Evolutionary conservation across 2,329 filamentous ascomycete genomes (phyloP), one percentile per base, ranked within the genome.

Genomic region (Paecilomyces fulvus): DNA sequence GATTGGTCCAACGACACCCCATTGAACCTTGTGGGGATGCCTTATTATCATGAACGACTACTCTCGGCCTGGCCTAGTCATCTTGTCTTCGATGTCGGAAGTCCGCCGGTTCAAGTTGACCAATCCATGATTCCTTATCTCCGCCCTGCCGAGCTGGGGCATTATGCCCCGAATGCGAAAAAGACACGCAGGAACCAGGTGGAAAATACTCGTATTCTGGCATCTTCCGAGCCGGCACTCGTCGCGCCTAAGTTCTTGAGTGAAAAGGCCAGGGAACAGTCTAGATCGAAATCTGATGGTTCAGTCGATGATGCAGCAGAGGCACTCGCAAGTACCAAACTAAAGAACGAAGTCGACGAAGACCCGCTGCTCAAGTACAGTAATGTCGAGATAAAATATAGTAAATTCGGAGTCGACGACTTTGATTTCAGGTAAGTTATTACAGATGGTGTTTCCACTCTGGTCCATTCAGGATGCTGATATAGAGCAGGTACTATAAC

Each of bases 351-450:
- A 61, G 83, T 87, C 56, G 88, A 90, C 61, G 84, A 88, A 46
- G 91, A 96, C 56, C 88, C 94, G 3, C 88, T 92, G 21, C 83
- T 89, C 8, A 90, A 94, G 77, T 99, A 99, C 71, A 86, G 89
- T 61, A 92, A 91, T 65, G 89, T 96, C 10, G 92, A 97, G 71
- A 99, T 99, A 75, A 96, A 96, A 70, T 99, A 97, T 77, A 96
- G 92, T 79, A 95, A 91, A 69, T 99, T 96, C 72, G 94, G 94
- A 20, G 91, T 99, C n/a, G 92, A 97, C 66, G 95, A 99, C 72
- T 99, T 99, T 70, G 94, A 99, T 72, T 99, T 99, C 74, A 88
- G 88, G 85, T 96, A 88, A 72, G 96, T 89, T 0, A 80, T 77
- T n/a, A 90, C 87, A 67, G 92, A 90, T 11, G 90, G 30, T 33